Conservation (phyloP, 345 rosid genomes). For the Citrus cavaleriei region DNA sequence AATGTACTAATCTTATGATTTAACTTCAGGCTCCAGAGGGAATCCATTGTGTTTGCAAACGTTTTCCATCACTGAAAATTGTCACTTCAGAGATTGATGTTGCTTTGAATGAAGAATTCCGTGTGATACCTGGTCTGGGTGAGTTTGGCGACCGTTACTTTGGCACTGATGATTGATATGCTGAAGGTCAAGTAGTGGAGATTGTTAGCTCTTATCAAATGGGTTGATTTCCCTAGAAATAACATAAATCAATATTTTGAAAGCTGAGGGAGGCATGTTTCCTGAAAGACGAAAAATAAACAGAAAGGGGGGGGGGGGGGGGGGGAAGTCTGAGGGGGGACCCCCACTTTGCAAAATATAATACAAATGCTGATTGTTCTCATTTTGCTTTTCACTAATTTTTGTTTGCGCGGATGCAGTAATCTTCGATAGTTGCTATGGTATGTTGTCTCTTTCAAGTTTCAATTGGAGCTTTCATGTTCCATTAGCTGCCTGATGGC, state of each 20-base stretch:
- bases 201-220: constrained; percentile 1
- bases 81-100: constrained; percentile 95
- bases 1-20: background rate
- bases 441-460: background rate
- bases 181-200: background rate
- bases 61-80: constrained; percentile 81
- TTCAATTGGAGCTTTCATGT: background rate
- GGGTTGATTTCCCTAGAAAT: background rate
- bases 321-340: constrained; percentile 5
- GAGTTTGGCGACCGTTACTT: constrained; percentile 99
- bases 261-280: background rate
- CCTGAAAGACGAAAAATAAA: background rate
- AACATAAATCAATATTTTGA: background rate
- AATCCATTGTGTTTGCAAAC: constrained; percentile 79
- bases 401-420: background rate
- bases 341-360: background rate
- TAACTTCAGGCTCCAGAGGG: constrained; percentile 88
- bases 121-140: constrained; percentile 96
- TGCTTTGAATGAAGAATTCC: constrained; percentile 77
- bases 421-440: background rate
- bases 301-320: too few species aligned
- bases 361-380: background rate
- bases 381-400: background rate
- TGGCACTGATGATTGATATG: constrained; percentile 82
- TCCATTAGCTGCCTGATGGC: background rate